phyloP scores from a whole-genome alignment of 192 early-diverging fungal genomes.

The Coemansia sp. region DNA sequence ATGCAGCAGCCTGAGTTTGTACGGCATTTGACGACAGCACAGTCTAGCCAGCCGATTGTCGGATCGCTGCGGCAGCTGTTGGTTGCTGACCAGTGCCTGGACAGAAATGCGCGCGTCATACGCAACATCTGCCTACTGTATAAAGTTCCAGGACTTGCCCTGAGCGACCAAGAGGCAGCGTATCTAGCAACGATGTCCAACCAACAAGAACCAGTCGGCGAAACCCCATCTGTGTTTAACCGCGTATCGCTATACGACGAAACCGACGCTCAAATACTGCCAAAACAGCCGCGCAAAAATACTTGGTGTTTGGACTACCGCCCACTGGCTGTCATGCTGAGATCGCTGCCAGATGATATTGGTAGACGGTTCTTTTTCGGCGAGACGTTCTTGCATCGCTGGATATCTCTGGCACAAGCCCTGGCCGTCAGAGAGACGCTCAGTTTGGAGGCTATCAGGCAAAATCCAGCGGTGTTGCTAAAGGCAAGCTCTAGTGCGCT shows the following conservation, averaged over 20 bases:
- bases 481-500: not conserved
- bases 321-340: constrained; percentile 41
- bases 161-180: constrained; percentile 21
- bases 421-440: constrained; percentile 34
- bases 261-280: not conserved
- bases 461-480: constrained; percentile 5
- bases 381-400: constrained; percentile 54
- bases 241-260: constrained; percentile 30
- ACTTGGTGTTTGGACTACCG: constrained; percentile 45
- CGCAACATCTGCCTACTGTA: constrained; percentile 53
- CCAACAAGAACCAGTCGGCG: not conserved
- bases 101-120: constrained; percentile 45
- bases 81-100: constrained; percentile 50
- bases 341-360: constrained; percentile 45
- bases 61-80: constrained; percentile 41
- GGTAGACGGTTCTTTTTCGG: constrained; percentile 48
- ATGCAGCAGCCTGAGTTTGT: constrained; percentile 32
- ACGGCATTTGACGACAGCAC: not conserved
- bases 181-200: not conserved
- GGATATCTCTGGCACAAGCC: constrained; percentile 49
- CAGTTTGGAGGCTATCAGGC: constrained; percentile 12
- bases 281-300: constrained; percentile 17
- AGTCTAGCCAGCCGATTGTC: constrained; percentile 11
- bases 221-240: constrained; percentile 4
- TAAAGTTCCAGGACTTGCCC: constrained; percentile 34